phyloP scores from a whole-genome alignment of 495 filamentous ascomycete genomes.

The Penicillium roqueforti region DNA sequence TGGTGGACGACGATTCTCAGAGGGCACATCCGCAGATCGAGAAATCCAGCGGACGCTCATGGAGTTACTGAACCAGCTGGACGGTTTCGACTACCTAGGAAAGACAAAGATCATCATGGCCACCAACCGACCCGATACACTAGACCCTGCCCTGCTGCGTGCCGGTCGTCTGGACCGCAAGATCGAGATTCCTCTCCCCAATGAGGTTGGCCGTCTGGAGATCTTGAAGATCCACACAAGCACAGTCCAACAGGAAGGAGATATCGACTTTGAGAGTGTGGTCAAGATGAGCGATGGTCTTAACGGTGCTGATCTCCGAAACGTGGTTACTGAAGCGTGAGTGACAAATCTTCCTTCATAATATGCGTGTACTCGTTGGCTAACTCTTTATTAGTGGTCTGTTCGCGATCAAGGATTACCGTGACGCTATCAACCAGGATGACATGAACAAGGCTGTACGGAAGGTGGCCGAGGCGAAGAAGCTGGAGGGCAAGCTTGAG shows the following conservation, averaged over 20 bases:
- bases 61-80: slow-evolving; percentile 98
- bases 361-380: slow-evolving; percentile 10
- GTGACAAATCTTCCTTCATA: background rate
- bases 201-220: slow-evolving; percentile 95
- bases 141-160: slow-evolving; percentile 90
- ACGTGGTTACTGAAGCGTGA: slow-evolving; percentile 98
- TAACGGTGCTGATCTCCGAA: slow-evolving; percentile 95
- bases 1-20: slow-evolving; percentile 94
- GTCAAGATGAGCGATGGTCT: slow-evolving; percentile 99
- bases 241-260: slow-evolving; percentile 81
- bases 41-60: slow-evolving; percentile 99
- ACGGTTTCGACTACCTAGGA: slow-evolving; percentile 98
- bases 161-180: slow-evolving; percentile 95
- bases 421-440: slow-evolving; percentile 94
- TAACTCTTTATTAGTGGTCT: slow-evolving; percentile 60
- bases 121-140: slow-evolving; percentile 95
- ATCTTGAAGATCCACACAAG: slow-evolving; percentile 97
- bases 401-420: slow-evolving; percentile 95
- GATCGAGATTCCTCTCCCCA: slow-evolving; percentile 98
- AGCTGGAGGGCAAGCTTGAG: slow-evolving; percentile 94
- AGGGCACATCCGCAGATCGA: slow-evolving; percentile 95
- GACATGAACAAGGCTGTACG: slow-evolving; percentile 98
- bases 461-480: slow-evolving; percentile 96
- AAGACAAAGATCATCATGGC: slow-evolving; percentile 99
- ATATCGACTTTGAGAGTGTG: slow-evolving; percentile 98